phyloP scores from a whole-genome alignment of 257 asterid species.

The Thymus quinquecostatus region DNA sequence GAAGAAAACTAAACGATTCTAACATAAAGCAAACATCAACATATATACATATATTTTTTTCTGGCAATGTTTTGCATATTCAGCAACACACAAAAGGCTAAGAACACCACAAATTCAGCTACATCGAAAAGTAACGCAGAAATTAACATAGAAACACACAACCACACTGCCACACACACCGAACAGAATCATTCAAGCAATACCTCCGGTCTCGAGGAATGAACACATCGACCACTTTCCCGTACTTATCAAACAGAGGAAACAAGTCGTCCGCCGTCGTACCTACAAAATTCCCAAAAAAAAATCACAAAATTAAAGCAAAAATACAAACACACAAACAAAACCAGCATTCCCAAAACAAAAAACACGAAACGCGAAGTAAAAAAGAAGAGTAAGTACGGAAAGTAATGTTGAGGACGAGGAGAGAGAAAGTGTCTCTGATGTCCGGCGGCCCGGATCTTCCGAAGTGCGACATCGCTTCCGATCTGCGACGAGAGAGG shows the following conservation, averaged over 20 bases:
- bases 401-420: constrained; percentile 77
- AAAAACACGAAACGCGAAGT: background rate
- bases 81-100: background rate
- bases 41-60: background rate
- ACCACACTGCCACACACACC: background rate
- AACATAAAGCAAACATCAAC: background rate
- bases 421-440: constrained; percentile 71
- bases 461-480: constrained; percentile 72
- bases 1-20: background rate
- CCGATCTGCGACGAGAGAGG: background rate
- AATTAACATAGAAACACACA: background rate
- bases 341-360: background rate
- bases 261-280: constrained; percentile 84
- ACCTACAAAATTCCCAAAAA: constrained; percentile 40
- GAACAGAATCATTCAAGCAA: background rate
- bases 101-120: background rate
- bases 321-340: background rate
- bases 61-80: background rate
- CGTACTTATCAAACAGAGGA: constrained; percentile 82
- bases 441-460: constrained; percentile 87
- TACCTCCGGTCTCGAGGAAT: constrained; percentile 91
- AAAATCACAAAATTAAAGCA: background rate
- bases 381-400: constrained; percentile 36
- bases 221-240: constrained; percentile 84
- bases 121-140: background rate